phyloP scores from a whole-genome alignment of 805 yeast species.

The Cyberlindnera amylophila region DNA sequence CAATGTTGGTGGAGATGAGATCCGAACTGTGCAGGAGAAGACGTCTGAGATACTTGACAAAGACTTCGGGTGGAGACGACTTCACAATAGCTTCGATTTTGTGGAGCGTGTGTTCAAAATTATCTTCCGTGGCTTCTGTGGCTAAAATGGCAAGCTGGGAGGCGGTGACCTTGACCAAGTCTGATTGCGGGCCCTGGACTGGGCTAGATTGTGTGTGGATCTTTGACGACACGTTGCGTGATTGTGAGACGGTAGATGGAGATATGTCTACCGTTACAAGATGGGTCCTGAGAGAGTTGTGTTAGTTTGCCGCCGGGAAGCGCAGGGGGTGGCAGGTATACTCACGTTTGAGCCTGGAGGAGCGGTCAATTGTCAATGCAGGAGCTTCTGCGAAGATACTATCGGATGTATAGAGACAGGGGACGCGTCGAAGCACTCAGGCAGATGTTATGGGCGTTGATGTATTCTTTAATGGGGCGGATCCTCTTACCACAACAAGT shows the following conservation, averaged over 20 bases:
- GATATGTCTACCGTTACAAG: conserved; percentile 1
- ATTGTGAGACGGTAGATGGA: not conserved
- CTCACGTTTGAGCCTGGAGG: not conserved
- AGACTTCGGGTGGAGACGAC: conserved; percentile 31
- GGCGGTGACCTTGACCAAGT: conserved; percentile 34
- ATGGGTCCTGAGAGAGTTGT: not conserved
- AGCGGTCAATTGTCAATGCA: too few species aligned
- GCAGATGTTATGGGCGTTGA: too few species aligned
- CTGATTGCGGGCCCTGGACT: conserved; percentile 17
- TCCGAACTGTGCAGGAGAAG: conserved; percentile 31
- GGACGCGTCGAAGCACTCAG: too few species aligned
- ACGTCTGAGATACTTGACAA: conserved; percentile 31
- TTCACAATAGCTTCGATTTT: conserved; percentile 47
- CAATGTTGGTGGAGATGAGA: conserved; percentile 22
- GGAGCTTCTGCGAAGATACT: too few species aligned
- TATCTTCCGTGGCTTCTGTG: conserved; percentile 38
- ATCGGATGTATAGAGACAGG: too few species aligned
- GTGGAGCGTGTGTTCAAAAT: conserved; percentile 35
- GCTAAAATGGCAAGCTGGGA: conserved; percentile 53
- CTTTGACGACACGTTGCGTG: conserved; percentile 14
- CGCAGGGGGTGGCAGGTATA: not conserved
- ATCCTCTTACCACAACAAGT: too few species aligned
- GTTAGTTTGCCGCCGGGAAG: not conserved
- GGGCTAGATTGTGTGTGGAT: conserved; percentile 13
- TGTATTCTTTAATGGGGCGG: too few species aligned